A percentile compares a stretch with the other conserved stretches of the same genome.
Conservation (phyloP, 2,329 filamentous ascomycete genomes). For the Fusarium tricinctum region DNA sequence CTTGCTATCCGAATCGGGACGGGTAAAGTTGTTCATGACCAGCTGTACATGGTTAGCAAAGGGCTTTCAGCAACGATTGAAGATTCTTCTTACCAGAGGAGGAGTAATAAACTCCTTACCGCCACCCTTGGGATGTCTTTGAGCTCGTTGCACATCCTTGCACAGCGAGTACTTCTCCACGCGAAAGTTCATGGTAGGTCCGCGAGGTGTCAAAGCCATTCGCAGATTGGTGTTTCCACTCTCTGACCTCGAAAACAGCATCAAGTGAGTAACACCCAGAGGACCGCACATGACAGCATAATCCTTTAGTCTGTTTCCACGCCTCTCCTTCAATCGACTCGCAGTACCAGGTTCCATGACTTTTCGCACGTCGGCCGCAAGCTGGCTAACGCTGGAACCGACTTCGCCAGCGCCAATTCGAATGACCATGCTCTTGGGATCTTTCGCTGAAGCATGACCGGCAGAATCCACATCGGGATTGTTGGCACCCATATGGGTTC, state of each 20-base stretch:
- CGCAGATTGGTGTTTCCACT: constrained; percentile 94
- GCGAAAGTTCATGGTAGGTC: constrained; percentile 93
- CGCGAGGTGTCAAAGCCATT: constrained; percentile 87
- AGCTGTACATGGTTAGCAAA: constrained; percentile 65
- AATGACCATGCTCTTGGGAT: constrained; percentile 98
- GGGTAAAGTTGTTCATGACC: constrained; percentile 98
- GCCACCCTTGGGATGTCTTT: constrained; percentile 84
- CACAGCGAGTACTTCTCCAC: constrained; percentile 95
- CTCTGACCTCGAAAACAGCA: constrained; percentile 92
- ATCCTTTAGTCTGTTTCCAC: constrained; percentile 88
- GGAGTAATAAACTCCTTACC: constrained; percentile 89
- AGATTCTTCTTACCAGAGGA: constrained; percentile 72
- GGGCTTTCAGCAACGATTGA: neutral
- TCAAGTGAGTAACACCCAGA: constrained; percentile 89
- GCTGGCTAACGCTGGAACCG: constrained; percentile 88
- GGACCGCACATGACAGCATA: constrained; percentile 97
- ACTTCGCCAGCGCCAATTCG: constrained; percentile 95
- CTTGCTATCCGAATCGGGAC: constrained; percentile 70
- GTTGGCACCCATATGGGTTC: constrained; percentile 81
- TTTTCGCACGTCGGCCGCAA: constrained; percentile 88
- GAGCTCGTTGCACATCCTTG: constrained; percentile 87
- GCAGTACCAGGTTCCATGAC: constrained; percentile 99
- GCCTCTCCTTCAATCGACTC: constrained; percentile 87
- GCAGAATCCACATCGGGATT: constrained; percentile 70
- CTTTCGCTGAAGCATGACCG: constrained; percentile 73